Evolutionary conservation across 768 basidiomycete genomes (phyloP), one percentile per base, ranked within the genome.

Genomic region (Sutorius australiensis): DNA sequence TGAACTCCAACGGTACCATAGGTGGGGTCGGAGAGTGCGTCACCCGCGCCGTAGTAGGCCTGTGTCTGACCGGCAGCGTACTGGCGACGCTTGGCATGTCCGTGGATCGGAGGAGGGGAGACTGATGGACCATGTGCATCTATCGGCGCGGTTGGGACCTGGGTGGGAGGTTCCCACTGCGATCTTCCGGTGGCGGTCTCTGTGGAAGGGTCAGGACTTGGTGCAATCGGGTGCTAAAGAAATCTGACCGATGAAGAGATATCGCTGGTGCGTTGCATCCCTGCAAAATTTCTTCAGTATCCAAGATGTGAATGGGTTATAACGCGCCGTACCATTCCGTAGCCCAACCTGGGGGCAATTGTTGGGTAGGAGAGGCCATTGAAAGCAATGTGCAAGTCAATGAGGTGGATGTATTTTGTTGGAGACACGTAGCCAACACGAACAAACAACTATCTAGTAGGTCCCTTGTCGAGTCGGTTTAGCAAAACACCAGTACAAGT

Each of bases 11-110:
- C 49, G 6, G 71, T 67, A 27, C 71, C 66, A 50, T 80, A 80
- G 28, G 67, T 61, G 11, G 81, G 77, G 45, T 82, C 76, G 11
- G 66, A 81, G 38, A 75, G 58, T 33, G 71, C 59, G 3, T 72
- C 73, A 27, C 77, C 76, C 11, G 72, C 66, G 33, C 83, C 81
- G 59, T 92, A 92, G 68, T 94, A 94, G 3, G 81, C 92, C 64
- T 93, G 91, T 1, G 92, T 92, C 71, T 97, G 94, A 11, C 91
- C 94, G 4, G 91, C 84, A 45, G 95, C 95, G 68, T 98, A 98
- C 70, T 95, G 93, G 41, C 95, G 86, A 60, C 92, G 87, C 72
- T 91, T 88, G 48, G 75, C 50, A 58, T 80, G 76, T 28, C 72
- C 67, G 6, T 78, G 69, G n/a, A 59, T 66, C 14, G 75, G 72